Base-by-base conservation (phyloP, 1,284 basidiomycete genomes). In the Caloboletus firmus region DNA sequence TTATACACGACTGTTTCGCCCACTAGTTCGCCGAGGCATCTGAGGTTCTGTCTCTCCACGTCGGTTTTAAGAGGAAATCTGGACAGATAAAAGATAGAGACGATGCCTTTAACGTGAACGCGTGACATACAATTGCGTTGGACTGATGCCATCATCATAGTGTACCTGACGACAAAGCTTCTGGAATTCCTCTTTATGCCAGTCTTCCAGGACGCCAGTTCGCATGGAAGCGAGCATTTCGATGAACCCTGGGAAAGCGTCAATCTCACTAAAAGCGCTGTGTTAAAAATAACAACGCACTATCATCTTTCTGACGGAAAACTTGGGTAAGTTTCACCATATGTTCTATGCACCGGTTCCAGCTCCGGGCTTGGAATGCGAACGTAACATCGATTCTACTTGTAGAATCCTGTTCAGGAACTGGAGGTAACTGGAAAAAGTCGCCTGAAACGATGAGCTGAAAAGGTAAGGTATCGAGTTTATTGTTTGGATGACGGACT, bases 381-480 rank as follows among this genome's bases (percentile, higher is more conserved):
- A 87, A 90, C 2, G 64, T 71, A 2, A 72, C 52, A 1, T 74
- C 71, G 13, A 75, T 72, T 7, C 40, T 56, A 0, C 63, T 61
- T 1, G 63, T 65, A 9, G 66, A 66, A 48, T 69, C 65, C 34
- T 69, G 67, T 9, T 78, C 76, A 2, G 82, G 81, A 3, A 92
- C 88, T 0, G 90, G 90, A 5, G 90, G 90, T 2, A 92, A 74
- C 68, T 93, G 89, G 69, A 83, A 89, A 66, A 91, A 91, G 68
- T 91, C 89, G 9, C 89, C 89, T 0, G 85, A 86, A n/a, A 89
- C 64, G 43, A 92, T 79, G 49, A 93, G 76, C 80, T 90, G 64
- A 41, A 41, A 49, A 45, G n/a, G 24, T 24, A 49, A 45, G n/a
- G 24, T 24, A 24, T 59, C 48, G 55, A 34, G 35, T 56, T 34